These are phyloP conservation scores for Linnemannia elongata DNA, from an alignment of 192 early-diverging fungal species.

Conservation along the genomic window DNA sequence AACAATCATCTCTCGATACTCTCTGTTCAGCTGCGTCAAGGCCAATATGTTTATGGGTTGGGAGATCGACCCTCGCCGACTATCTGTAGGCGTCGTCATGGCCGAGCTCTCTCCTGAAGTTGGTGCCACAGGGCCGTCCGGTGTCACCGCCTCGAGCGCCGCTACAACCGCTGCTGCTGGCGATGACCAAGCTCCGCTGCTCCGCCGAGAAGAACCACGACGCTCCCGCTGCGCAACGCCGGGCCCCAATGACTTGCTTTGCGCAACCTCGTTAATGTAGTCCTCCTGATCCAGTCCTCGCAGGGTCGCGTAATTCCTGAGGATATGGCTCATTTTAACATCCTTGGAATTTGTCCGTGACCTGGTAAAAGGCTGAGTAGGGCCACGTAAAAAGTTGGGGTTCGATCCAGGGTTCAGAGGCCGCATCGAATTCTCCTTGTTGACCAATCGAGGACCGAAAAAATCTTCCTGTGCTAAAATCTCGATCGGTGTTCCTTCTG, in stretches of 20 bases:
- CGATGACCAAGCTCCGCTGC: background rate
- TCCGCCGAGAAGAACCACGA: background rate
- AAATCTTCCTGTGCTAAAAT: conserved; percentile 44
- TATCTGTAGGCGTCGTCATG: background rate
- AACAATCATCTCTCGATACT: conserved; percentile 53
- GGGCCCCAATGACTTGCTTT: background rate
- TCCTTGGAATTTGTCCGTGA: conserved; percentile 27
- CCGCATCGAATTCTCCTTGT: conserved; percentile 5
- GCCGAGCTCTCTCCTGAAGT: background rate
- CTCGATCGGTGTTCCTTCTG: conserved; percentile 37
- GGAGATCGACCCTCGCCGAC: background rate
- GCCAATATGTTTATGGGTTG: background rate
- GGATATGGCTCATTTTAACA: conserved; percentile 50
- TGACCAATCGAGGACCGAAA: conserved; percentile 18
- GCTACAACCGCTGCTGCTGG: background rate
- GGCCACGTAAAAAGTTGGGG: conserved; percentile 1
- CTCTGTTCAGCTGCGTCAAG: conserved; percentile 12
- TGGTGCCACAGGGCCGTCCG: background rate
- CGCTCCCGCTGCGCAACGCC: conserved; percentile 8
- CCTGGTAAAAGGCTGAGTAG: background rate
- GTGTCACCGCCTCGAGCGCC: background rate
- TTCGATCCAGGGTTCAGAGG: background rate
- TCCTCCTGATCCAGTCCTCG: conserved; percentile 45
- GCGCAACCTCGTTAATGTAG: conserved; percentile 13
- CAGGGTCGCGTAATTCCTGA: conserved; percentile 37